Evolutionary conservation across 164 flowering plant species (phyloP), one percentile per base, ranked within the genome.

Genomic region (Akebia trifoliata): DNA sequence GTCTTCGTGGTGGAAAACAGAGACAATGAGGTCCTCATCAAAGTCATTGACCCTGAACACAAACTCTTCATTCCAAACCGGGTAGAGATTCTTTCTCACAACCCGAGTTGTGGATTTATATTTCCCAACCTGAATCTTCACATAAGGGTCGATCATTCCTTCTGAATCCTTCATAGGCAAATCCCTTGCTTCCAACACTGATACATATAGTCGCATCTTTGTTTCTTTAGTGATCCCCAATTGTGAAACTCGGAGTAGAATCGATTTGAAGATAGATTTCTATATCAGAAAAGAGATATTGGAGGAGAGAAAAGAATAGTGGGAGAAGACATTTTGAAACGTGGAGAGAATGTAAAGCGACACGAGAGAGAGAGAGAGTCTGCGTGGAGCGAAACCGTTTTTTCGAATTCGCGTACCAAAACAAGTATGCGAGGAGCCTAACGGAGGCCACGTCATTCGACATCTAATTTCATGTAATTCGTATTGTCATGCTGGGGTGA

Each of bases 51-150:
- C 80, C 35, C 76, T 70, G 67, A 90, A 84, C 43, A 80, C 81
- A 55, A 90, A 85, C 71, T 90, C 97, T 63, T 90, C 93, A 40
- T 85, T 85, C 97, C 97, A 90, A 45, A 76, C 68, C 0, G 82
- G 82, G 62, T 74, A 72, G 0, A 20, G 20, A 9, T 57, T 69
- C 21, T 67, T 67, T 62, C 57, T 78, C 62, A 69, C 45, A 26
- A 75, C 67, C 62, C 83, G 63, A 6, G 86, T 79, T 72, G 71
- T 78, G 6, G 77, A 68, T 53, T 82, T 85, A 43, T 49, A 61
- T 56, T 77, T 85, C 3, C 94, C 93, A 15, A 82, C 50, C 29
- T 72, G 67, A 20, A 90, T 64, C 72, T 81, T 82, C 57, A 76
- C 87, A 48, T 65, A 82, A 1, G 44, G 57, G 40, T 47, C 59